phyloP scores from a whole-genome alignment of 176 grass and related monocot species.

The Raddia guianensis region DNA sequence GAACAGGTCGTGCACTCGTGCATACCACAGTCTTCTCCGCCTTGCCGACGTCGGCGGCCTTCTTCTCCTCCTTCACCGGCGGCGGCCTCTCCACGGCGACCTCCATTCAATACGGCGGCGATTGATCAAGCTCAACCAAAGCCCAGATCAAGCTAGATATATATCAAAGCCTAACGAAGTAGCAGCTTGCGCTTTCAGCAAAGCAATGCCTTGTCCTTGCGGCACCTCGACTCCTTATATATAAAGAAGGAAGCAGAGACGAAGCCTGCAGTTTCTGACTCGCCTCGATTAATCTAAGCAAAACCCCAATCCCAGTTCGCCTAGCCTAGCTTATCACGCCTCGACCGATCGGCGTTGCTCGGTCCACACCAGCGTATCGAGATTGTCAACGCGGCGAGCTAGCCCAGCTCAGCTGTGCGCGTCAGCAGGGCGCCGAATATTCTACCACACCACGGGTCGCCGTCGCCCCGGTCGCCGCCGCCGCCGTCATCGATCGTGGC shows the following conservation, averaged over 20 bases:
- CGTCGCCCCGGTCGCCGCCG: background rate
- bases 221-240: constrained; percentile 45
- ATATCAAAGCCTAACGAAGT: background rate
- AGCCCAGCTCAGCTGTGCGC: too few species aligned
- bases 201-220: constrained; percentile 31
- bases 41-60: background rate
- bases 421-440: background rate
- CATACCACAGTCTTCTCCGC: constrained; percentile 20
- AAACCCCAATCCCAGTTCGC: constrained; percentile 40
- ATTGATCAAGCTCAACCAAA: background rate
- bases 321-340: background rate
- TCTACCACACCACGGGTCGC: too few species aligned
- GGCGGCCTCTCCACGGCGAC: constrained; percentile 42
- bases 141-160: background rate
- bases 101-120: constrained; percentile 30
- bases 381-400: constrained; percentile 63
- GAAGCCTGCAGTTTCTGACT: constrained; percentile 68
- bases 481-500: background rate
- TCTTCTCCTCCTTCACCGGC: constrained; percentile 41
- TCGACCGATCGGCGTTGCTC: background rate
- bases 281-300: background rate
- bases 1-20: background rate
- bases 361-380: background rate
- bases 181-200: background rate
- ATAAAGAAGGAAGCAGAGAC: constrained; percentile 29